Evolutionary conservation across 2,329 filamentous ascomycete genomes (phyloP).

Genomic region (Claviceps quebecensis): DNA sequence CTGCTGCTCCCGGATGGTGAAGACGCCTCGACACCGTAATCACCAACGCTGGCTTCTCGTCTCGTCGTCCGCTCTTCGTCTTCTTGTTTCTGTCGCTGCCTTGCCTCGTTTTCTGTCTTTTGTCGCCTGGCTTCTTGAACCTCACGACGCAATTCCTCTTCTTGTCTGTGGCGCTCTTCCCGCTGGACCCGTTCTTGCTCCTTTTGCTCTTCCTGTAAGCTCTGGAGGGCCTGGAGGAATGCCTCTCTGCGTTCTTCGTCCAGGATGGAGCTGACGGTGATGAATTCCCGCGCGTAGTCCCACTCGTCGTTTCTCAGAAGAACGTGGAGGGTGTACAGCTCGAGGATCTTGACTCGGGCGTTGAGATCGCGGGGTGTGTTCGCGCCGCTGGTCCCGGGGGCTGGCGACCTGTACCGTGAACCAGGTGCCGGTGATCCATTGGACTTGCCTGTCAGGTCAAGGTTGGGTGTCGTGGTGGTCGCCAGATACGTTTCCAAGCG

Average conservation of each 20-base stretch:
- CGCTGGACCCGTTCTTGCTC: constrained; percentile 52
- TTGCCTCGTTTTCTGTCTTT: constrained; percentile 45
- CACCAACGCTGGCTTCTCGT: constrained; percentile 44
- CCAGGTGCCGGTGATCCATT: constrained; percentile 27
- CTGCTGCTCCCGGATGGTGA: constrained; percentile 23
- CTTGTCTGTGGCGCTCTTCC: constrained; percentile 41
- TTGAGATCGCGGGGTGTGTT: constrained; percentile 75
- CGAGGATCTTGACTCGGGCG: constrained; percentile 78
- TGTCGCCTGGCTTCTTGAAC: constrained; percentile 42
- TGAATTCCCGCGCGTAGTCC: constrained; percentile 90
- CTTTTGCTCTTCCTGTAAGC: constrained; percentile 69
- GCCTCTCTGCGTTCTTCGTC: constrained; percentile 86
- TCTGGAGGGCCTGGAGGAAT: constrained; percentile 74
- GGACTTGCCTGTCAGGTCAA: constrained; percentile 57
- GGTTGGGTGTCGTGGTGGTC: constrained; percentile 54
- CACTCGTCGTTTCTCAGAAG: constrained; percentile 89
- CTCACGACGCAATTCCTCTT: constrained; percentile 41
- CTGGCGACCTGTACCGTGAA: constrained; percentile 29
- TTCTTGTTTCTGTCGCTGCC: constrained; percentile 36
- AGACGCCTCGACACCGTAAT: constrained; percentile 51
- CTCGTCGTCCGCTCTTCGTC: constrained; percentile 37
- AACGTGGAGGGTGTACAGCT: constrained; percentile 89
- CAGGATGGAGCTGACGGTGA: constrained; percentile 69
- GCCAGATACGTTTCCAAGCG: constrained; percentile 82
- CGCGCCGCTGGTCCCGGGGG: constrained; percentile 46